phyloP scores from a whole-genome alignment of 2,329 filamentous ascomycete genomes.

The Aspergillus nomiae region DNA sequence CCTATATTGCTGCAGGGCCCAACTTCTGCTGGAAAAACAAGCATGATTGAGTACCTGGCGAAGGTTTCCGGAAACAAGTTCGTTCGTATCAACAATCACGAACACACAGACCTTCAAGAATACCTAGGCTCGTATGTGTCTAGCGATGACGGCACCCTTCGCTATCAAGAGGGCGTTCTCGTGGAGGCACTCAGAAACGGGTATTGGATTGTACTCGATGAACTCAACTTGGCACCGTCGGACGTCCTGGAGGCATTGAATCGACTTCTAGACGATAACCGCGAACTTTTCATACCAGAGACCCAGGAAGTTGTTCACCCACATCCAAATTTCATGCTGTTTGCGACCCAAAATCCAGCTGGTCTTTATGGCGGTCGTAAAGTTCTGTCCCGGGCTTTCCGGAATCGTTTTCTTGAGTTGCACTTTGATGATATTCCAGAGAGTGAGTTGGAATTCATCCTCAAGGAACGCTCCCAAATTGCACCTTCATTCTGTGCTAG shows the following conservation, averaged over 20 bases:
- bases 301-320: slow-evolving; percentile 92
- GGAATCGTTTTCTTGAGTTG: slow-evolving; percentile 93
- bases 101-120: slow-evolving; percentile 97
- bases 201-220: slow-evolving; percentile 97
- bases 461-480: slow-evolving; percentile 84
- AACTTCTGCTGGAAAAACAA: slow-evolving; percentile 96
- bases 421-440: slow-evolving; percentile 99
- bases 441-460: slow-evolving; percentile 85
- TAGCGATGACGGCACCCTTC: slow-evolving; percentile 77
- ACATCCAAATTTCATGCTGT: slow-evolving; percentile 94
- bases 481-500: slow-evolving; percentile 87
- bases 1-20: slow-evolving; percentile 95
- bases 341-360: slow-evolving; percentile 95
- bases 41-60: slow-evolving; percentile 99
- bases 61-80: slow-evolving; percentile 96
- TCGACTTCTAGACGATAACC: slow-evolving; percentile 90
- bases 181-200: slow-evolving; percentile 90
- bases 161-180: slow-evolving; percentile 89
- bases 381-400: slow-evolving; percentile 87
- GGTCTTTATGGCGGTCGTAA: slow-evolving; percentile 95
- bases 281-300: slow-evolving; percentile 92
- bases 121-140: slow-evolving; percentile 96
- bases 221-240: slow-evolving; percentile 93
- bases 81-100: slow-evolving; percentile 98
- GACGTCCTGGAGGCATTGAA: slow-evolving; percentile 97